Percentiles rank a stretch among this genome's conserved stretches.
Conservation (phyloP, 306 rosid genomes). For the Citrullus mucosospermus region DNA sequence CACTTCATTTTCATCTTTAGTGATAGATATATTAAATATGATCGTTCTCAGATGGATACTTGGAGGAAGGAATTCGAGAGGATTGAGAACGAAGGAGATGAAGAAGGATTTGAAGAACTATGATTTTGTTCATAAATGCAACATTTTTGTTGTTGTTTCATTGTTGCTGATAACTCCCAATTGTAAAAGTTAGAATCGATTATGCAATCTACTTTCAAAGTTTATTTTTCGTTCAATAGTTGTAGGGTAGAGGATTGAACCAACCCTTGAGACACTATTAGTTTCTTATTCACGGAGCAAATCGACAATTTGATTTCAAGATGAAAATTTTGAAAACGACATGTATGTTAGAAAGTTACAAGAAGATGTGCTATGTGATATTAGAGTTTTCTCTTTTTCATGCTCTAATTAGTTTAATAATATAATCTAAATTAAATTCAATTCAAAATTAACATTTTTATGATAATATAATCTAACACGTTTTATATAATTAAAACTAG, state of each 20-base stretch:
- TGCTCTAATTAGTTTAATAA: neutral
- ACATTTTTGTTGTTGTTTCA: neutral
- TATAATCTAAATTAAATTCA: no score
- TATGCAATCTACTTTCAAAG: no score
- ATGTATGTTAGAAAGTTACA: neutral
- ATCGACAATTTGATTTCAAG: neutral
- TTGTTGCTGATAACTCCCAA: neutral
- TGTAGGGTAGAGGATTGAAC: no score
- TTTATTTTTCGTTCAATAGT: no score
- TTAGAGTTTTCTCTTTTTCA: neutral
- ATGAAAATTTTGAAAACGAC: neutral
- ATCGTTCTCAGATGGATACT: constrained; percentile 41
- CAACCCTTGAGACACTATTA: neutral
- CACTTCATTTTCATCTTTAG: neutral
- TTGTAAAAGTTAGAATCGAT: no score
- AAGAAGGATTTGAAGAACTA: constrained; percentile 69
- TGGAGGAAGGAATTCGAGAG: constrained; percentile 45
- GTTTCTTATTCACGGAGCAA: no score
- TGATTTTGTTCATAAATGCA: constrained; percentile 2
- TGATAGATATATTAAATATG: neutral
- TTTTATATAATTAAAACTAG: no score
- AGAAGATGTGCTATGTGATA: neutral
- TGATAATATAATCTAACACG: no score
- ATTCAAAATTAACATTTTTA: no score
- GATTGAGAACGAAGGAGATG: constrained; percentile 52